These are phyloP conservation scores for Cercospora janseana DNA, from an alignment of 2,329 filamentous ascomycete genomes.

Conservation along the genomic window DNA sequence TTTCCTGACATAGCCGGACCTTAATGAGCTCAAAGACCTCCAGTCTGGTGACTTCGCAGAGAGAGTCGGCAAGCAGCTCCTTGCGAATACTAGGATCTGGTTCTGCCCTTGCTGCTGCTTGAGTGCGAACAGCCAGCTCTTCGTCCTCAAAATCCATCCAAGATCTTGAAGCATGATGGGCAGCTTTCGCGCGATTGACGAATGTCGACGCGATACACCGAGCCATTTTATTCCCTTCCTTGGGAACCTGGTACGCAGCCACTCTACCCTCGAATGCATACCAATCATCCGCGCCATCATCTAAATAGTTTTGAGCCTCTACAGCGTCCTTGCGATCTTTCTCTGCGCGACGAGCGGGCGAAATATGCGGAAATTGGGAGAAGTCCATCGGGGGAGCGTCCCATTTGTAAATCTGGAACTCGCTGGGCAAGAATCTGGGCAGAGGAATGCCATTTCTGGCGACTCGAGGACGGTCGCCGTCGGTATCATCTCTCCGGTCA, in stretches of 20 bases:
- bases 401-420: conserved; percentile 23
- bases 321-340: conserved; percentile 16
- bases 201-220: conserved; percentile 23
- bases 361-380: conserved; percentile 8
- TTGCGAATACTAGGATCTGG: conserved; percentile 10
- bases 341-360: conserved; percentile 7
- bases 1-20: conserved; percentile 24
- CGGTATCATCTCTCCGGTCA: background rate
- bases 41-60: conserved; percentile 24
- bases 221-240: conserved; percentile 10
- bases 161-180: conserved; percentile 18
- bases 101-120: conserved; percentile 14
- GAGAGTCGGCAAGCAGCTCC: conserved; percentile 10
- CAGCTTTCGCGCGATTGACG: conserved; percentile 26
- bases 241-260: background rate
- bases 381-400: conserved; percentile 4
- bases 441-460: conserved; percentile 5
- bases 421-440: conserved; percentile 8
- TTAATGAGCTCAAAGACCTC: conserved; percentile 24
- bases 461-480: background rate
- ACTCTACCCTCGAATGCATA: conserved; percentile 18
- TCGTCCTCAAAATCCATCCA: conserved; percentile 28
- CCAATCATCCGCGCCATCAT: conserved; percentile 28
- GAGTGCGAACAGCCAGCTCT: conserved; percentile 21
- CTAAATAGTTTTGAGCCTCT: conserved; percentile 3